phyloP scores from a whole-genome alignment of 805 yeast genomes.

The Hermanozyma aechmeae region DNA sequence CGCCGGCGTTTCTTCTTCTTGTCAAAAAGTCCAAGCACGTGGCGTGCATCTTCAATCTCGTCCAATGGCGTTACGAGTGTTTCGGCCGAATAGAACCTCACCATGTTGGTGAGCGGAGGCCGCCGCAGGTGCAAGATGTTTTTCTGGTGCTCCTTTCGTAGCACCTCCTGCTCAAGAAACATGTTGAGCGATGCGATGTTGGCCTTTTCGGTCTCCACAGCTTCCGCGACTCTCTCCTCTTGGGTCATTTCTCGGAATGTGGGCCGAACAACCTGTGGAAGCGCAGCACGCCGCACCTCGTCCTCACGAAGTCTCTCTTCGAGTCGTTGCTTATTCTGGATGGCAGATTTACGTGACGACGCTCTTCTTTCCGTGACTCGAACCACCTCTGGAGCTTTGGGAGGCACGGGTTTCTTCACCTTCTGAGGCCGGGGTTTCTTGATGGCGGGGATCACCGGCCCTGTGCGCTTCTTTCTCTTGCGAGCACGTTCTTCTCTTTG shows the following conservation, averaged over 20 bases:
- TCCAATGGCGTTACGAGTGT: conserved; percentile 52
- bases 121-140: conserved; percentile 62
- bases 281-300: conserved; percentile 49
- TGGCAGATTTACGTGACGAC: conserved; percentile 70
- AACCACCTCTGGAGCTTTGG: conserved; percentile 39
- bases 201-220: conserved; percentile 72
- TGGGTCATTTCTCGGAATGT: conserved; percentile 51
- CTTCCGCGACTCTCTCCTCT: conserved; percentile 70
- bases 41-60: conserved; percentile 44
- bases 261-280: conserved; percentile 30
- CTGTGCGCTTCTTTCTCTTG: conserved; percentile 15
- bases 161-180: conserved; percentile 78
- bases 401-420: conserved; percentile 4
- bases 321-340: conserved; percentile 68
- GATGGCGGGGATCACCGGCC: conserved; percentile 19
- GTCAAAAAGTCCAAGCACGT: conserved; percentile 23
- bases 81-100: conserved; percentile 43
- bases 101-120: conserved; percentile 47
- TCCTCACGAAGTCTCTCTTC: conserved; percentile 61
- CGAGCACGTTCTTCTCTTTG: conserved; percentile 33
- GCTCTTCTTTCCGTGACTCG: conserved; percentile 51
- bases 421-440: conserved; percentile 18
- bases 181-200: conserved; percentile 65
- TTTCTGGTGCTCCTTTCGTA: conserved; percentile 68
- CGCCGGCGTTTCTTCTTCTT: conserved; percentile 35